phyloP scores from a whole-genome alignment of 2,329 filamentous ascomycete genomes.

The Penicillium rolfsii region DNA sequence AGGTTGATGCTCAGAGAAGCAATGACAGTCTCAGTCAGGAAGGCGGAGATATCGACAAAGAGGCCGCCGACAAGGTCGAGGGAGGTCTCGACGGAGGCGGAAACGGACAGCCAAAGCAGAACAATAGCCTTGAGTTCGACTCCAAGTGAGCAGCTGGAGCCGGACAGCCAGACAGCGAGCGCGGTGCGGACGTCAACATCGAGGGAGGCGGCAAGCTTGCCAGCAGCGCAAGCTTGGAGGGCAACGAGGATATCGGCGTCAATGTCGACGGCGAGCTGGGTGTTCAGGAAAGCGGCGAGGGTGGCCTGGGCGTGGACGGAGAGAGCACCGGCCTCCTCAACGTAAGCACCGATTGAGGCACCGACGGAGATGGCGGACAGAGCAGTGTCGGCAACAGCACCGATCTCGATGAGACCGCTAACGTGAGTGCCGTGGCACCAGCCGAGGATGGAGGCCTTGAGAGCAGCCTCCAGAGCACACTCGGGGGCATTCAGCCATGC shows the following conservation, averaged over 20 bases:
- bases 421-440: slow-evolving; percentile 38
- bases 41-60: slow-evolving; percentile 34
- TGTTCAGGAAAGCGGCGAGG: slow-evolving; percentile 40
- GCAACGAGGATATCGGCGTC: slow-evolving; percentile 34
- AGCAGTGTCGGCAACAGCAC: slow-evolving; percentile 33
- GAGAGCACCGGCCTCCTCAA: slow-evolving; percentile 37
- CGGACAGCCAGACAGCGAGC: slow-evolving; percentile 39
- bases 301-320: slow-evolving; percentile 34
- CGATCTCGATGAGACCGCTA: slow-evolving; percentile 35
- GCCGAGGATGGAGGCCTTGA: slow-evolving; percentile 37
- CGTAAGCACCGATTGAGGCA: slow-evolving; percentile 35
- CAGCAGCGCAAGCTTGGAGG: slow-evolving; percentile 36
- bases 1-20: slow-evolving; percentile 36
- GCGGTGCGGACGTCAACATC: slow-evolving; percentile 35
- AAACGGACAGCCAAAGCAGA: slow-evolving; percentile 43
- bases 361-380: slow-evolving; percentile 39
- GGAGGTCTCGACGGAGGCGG: slow-evolving; percentile 32
- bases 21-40: slow-evolving; percentile 37
- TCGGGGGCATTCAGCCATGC: slow-evolving; percentile 34
- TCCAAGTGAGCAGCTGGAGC: slow-evolving; percentile 38
- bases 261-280: slow-evolving; percentile 31
- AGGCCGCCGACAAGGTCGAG: slow-evolving; percentile 34
- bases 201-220: slow-evolving; percentile 34
- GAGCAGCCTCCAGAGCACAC: slow-evolving; percentile 34
- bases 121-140: slow-evolving; percentile 43